These are phyloP conservation scores for Filobasidium floriforme DNA, from an alignment of 768 basidiomycete genomes.

Conservation along the genomic window DNA sequence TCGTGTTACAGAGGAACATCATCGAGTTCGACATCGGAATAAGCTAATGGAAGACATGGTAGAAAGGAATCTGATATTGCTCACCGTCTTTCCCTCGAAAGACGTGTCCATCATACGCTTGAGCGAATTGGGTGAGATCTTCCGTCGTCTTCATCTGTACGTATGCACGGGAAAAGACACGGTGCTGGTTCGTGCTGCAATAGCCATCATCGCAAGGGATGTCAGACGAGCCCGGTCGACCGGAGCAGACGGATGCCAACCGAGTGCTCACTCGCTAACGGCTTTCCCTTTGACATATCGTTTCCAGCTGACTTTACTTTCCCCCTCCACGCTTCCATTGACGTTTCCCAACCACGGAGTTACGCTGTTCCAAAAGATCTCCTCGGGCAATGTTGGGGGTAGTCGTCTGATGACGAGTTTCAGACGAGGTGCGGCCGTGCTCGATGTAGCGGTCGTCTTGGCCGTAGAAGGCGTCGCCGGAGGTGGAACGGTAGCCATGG, in stretches of 20 bases:
- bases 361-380: conserved; percentile 88
- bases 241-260: background rate
- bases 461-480: background rate
- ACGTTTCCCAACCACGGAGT: conserved; percentile 54
- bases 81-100: conserved; percentile 86
- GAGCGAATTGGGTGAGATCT: conserved; percentile 63
- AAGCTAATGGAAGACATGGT: background rate
- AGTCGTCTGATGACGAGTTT: conserved; percentile 82
- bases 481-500: background rate
- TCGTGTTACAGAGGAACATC: no score
- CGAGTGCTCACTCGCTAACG: conserved; percentile 47
- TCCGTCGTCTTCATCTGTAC: conserved; percentile 77
- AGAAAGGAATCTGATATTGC: conserved; percentile 27
- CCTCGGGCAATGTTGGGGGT: conserved; percentile 85
- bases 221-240: no score
- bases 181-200: conserved; percentile 70
- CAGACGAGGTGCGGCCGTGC: conserved; percentile 21
- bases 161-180: conserved; percentile 78
- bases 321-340: background rate
- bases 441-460: conserved; percentile 11
- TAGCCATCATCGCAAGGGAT: background rate
- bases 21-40: no score
- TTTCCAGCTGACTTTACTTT: conserved; percentile 32
- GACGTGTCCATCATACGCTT: conserved; percentile 80
- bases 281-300: conserved; percentile 34